Conservation (phyloP, 805 yeast genomes). For the Metschnikowia similis region DNA sequence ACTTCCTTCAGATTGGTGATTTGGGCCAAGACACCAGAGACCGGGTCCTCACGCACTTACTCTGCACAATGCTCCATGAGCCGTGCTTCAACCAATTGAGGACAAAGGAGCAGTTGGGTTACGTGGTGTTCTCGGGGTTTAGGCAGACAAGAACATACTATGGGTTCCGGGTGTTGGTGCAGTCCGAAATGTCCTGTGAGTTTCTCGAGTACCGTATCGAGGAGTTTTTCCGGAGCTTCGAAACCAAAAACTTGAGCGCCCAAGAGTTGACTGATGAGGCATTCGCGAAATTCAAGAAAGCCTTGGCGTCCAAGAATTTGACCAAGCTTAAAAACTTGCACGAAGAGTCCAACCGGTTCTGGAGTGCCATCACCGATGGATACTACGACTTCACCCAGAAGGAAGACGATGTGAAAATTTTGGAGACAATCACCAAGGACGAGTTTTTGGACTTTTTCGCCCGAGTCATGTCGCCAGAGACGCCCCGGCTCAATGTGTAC, state of each 20-base stretch:
- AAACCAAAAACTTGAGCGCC: conserved; percentile 32
- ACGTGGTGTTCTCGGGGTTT: conserved; percentile 81
- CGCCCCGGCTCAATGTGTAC: conserved; percentile 25
- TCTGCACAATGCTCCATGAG: conserved; percentile 72
- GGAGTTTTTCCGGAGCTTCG: conserved; percentile 52
- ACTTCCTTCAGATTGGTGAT: conserved; percentile 62
- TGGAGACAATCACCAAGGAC: conserved; percentile 49
- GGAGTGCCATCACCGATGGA: conserved; percentile 68
- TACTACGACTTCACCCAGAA: conserved; percentile 69
- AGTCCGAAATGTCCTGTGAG: conserved; percentile 72
- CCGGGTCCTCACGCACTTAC: conserved; percentile 54
- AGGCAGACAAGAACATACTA: conserved; percentile 65
- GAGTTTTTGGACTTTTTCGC: conserved; percentile 58
- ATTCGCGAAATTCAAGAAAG: conserved; percentile 63
- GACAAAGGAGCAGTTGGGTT: conserved; percentile 93
- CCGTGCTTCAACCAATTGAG: conserved; percentile 88
- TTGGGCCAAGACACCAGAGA: conserved; percentile 20
- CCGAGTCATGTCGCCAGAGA: conserved; percentile 28
- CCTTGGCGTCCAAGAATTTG: conserved; percentile 60
- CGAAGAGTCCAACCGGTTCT: conserved; percentile 68
- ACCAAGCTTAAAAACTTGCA: conserved; percentile 72
- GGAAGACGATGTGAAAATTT: conserved; percentile 51
- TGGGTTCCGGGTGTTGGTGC: conserved; percentile 73
- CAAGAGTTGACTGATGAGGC: conserved; percentile 54
- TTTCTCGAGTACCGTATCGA: conserved; percentile 76